Evolutionary conservation across 768 basidiomycete species (phyloP), one percentile per base, ranked within the genome.

Genomic region (Coprinellus micaceus): DNA sequence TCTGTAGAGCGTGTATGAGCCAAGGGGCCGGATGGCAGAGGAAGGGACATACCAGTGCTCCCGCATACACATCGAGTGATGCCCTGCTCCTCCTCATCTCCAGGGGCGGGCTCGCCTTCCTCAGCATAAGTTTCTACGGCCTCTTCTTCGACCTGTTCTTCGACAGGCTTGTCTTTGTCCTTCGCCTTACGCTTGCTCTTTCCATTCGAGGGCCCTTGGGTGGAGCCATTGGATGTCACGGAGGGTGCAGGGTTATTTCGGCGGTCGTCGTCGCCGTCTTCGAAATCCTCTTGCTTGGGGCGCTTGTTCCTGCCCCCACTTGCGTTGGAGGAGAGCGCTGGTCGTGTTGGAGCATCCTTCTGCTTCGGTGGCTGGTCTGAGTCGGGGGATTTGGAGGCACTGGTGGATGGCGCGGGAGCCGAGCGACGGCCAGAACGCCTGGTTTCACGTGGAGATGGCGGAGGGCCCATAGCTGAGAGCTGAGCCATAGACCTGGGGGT

Each of bases 31-130:
- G 44, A 15, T 57, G 44, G 50, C 43, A 53, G 26, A 39, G 47
- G 53, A 51, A 28, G 39, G 57, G 60, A 61, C 83, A 65, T 64
- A 92, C 88, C 89, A 60, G 83, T 79, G 72, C 83, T 86, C 60
- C 89, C 89, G 76, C 92, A 95, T 51, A 94, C 81, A 70, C 92
- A 95, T 61, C 92, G 86, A 67, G 92, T 94, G 58, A 83, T 76
- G 19, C 81, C 78, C 59, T 78, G 77, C 55, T 82, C 86, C 64
- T 86, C 85, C 57, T 84, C 86, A 44, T 83, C 86, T 45, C 79
- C 80, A 57, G 74, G 70, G 54, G 78, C 80, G 44, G 68, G 74
- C 21, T 67, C 64, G 28, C 72, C 70, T 19, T 70, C 71, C 17
- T 77, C 75, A 33, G 71, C 64, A 26, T 64, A 52, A 9, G 67